Evolutionary conservation across 202 grass and related monocot genomes (phyloP).

Genomic region (Setaria italica): DNA sequence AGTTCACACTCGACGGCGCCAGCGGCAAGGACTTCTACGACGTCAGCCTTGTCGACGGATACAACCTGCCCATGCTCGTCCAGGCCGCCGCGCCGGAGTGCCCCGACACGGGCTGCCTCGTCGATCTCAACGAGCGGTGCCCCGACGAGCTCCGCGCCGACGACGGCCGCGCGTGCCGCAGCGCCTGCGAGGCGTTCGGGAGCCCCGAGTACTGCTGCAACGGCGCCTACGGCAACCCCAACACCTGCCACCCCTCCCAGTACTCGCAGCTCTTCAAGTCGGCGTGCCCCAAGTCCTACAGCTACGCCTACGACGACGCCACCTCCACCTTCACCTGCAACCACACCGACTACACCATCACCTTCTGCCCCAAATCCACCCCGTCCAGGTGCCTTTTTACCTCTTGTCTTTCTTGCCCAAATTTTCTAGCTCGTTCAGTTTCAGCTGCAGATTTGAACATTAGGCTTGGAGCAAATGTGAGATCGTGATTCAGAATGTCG

Average conservation of each 20-base stretch:
- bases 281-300: slow-evolving; percentile 80
- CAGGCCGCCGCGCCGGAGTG: slow-evolving; percentile 45
- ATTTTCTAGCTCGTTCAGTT: not conserved
- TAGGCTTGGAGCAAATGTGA: not conserved
- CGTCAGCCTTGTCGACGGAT: slow-evolving; percentile 92
- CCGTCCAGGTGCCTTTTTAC: slow-evolving; percentile 43
- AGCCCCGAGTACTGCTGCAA: slow-evolving; percentile 85
- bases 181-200: slow-evolving; percentile 88
- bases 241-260: slow-evolving; percentile 77
- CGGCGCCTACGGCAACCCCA: slow-evolving; percentile 68
- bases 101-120: slow-evolving; percentile 68
- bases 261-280: slow-evolving; percentile 93
- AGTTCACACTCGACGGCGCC: slow-evolving; percentile 75
- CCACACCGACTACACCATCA: slow-evolving; percentile 73
- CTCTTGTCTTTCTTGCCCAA: slow-evolving; percentile 1
- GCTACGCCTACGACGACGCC: slow-evolving; percentile 92
- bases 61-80: slow-evolving; percentile 79
- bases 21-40: slow-evolving; percentile 85
- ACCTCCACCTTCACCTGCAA: slow-evolving; percentile 92
- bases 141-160: slow-evolving; percentile 66
- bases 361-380: slow-evolving; percentile 74
- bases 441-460: not conserved
- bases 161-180: slow-evolving; percentile 65
- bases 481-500: slow-evolving; percentile 31
- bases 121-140: slow-evolving; percentile 73